Base-by-base conservation (phyloP, 306 rosid species). In the Cucumis hystrix region DNA sequence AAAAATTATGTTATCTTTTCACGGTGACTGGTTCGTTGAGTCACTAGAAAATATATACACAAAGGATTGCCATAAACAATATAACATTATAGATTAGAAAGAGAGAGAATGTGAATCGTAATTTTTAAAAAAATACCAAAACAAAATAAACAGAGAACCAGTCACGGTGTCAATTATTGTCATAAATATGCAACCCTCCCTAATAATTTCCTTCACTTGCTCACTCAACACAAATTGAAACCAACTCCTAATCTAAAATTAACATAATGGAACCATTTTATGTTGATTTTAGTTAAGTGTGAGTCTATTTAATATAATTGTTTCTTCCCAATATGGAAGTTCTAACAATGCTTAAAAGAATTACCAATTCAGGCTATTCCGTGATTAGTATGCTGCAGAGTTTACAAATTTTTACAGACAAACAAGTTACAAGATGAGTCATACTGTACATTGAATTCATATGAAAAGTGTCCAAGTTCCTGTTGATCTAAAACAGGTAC, bases 401-500 rank as follows among this genome's bases (percentile, higher is more conserved):
- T 0, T 3, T 33, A 33, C 37, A 17, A 6, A n/a, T 40, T 67
- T 41, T 20, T n/a, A 68, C 10, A 41, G 56, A 10, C 35, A 65
- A 41, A 20, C 55, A 63, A 68, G 33, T 68, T 40, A 28, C 56
- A 41, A 68, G 55, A 68, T 43, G 33, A 20, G 55, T 10, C 74
- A 68, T 68, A 68, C 11, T 67, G 35, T 41, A 68, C 56, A 41
- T 12, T 40, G 74, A 43, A 56, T 67, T 67, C 52, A 11, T 21
- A 25, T 45, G n/a, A 67, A 45, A 66, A 69, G 23, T 47, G 58
- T 23, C 23, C n/a, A 45, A 0, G 75, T 37, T 40, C 75, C 75
- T 56, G 78, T 78, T 79, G 75, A 35, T 77, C 65, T 13, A 76
- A 40, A 28, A 67, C 35, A 39, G 51, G 59, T 88, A 93, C 97